Base-by-base conservation (phyloP, 257 asterid genomes). In the Galeopsis tetrahit region DNA sequence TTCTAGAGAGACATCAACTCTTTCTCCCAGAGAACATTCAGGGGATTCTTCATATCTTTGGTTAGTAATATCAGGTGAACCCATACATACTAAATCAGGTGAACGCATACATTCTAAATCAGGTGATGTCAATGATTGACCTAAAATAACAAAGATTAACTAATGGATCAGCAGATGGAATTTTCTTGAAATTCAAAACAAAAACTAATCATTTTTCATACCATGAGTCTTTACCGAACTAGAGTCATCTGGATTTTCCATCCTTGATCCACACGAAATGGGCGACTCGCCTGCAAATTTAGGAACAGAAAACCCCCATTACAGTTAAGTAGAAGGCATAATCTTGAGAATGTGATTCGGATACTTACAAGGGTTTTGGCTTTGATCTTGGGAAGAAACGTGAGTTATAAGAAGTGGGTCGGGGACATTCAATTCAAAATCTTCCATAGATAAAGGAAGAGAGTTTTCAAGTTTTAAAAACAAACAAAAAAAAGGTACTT, bases 331-430 rank as follows among this genome's bases (percentile, higher is more conserved):
- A 42, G 4, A 66, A 62, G 42, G 36, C 1, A 32, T 34, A 63
- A 80, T n/a, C 53, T 52, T n/a, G 11, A 14, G 73, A 71, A 66
- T 43, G 74, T 72, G 78, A 34, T 61, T 10, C 63, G 68, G 77
- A 38, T 21, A 63, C 84, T 71, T 79, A 90, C 90, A 17, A 60
- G 53, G 84, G 57, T 75, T 66, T 81, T 71, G 83, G 71, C 64
- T 72, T 75, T 67, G 86, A 84, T 72, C 75, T 62, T 75, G 90
- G 58, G 76, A 72, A 70, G 86, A 83, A 83, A 70, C 93, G 62
- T 88, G 96, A 14, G 97, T 88, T 73, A 88, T 75, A 74, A 85
- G 92, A 83, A 91, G 89, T 72, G 95, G 95, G 85, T 86, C 92
- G 64, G 95, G 95, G 85, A 85, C 92, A 67, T 79, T 78, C 92